Evolutionary conservation across 139 green algal genomes (phyloP), one percentile per base, ranked within the genome.

Genomic region (Tetradesmus lagerheimii): DNA sequence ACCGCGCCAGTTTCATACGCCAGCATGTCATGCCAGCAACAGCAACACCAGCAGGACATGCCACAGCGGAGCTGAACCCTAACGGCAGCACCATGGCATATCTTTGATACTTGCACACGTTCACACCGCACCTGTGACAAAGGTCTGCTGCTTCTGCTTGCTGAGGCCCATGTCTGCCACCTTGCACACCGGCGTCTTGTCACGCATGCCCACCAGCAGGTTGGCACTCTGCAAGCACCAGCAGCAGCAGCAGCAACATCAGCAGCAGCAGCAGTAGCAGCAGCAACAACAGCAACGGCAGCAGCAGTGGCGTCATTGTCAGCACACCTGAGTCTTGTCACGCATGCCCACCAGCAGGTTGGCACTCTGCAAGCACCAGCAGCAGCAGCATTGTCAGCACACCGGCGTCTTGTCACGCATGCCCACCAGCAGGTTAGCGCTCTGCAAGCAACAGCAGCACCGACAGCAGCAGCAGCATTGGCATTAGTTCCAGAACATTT

Each of bases 91-190:
- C n/a, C n/a, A n/a, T n/a, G n/a, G n/a, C n/a, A n/a, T n/a, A n/a
- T n/a, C n/a, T n/a, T n/a, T n/a, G n/a, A n/a, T n/a, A n/a, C n/a
- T n/a, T n/a, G n/a, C n/a, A n/a, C n/a, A 8, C 12, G n/a, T 9
- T 31, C 75, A 0, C 27, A 9, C 25, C 90, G 25, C 71, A 92
- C 93, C 94, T n/a, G 87, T 96, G 18, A 97, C 94, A 67, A 92
- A 97, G 4, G 95, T 97, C 66, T 97, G 92, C 39, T 93, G 88
- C 78, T 94, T 86, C 90, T 93, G 89, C 90, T 96, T 97, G 81
- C 67, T 91, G 38, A 97, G 93, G 1, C 96, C 96, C 84, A 98
- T 97, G 92, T 98, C 96, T 0, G 94, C 95, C 2, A 98, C 93
- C 92, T 97, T 97, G 95, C 95, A 97, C 14, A 96, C 90, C 38